Evolutionary conservation across 352 stramenopile genomes (phyloP).

Genomic region (Lagenidium sp.): DNA sequence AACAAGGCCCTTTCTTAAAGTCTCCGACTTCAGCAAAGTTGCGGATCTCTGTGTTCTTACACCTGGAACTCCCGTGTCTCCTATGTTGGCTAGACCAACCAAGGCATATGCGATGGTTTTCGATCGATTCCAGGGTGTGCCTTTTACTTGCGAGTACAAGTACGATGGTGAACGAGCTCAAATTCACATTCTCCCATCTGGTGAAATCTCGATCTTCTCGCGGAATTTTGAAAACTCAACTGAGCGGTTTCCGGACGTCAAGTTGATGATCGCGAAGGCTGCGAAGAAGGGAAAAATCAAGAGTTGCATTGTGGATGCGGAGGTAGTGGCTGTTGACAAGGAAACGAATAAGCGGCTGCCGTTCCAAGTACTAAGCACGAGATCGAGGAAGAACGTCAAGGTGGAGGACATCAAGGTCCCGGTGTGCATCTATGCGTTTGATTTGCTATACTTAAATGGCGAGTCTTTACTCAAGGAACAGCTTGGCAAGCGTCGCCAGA

Average conservation of each 20-base stretch:
- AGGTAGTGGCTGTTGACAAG: slow-evolving; percentile 98
- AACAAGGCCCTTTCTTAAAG: slow-evolving; percentile 32
- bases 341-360: slow-evolving; percentile 95
- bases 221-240: slow-evolving; percentile 98
- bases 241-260: slow-evolving; percentile 93
- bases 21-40: slow-evolving; percentile 50
- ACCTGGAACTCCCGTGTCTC: slow-evolving; percentile 95
- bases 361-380: slow-evolving; percentile 98
- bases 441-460: slow-evolving; percentile 98
- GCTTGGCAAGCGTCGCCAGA: slow-evolving; percentile 85
- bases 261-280: slow-evolving; percentile 59
- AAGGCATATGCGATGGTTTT: slow-evolving; percentile 96
- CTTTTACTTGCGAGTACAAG: slow-evolving; percentile 99
- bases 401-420: slow-evolving; percentile 87
- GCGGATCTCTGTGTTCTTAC: slow-evolving; percentile 84
- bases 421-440: slow-evolving; percentile 96
- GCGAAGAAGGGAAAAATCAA: slow-evolving; percentile 41
- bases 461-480: slow-evolving; percentile 88
- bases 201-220: slow-evolving; percentile 95
- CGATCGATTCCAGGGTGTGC: slow-evolving; percentile 92
- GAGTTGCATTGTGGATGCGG: slow-evolving; percentile 96
- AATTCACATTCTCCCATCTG: slow-evolving; percentile 86
- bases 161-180: slow-evolving; percentile 99
- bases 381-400: slow-evolving; percentile 92
- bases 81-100: slow-evolving; percentile 98